phyloP scores from a whole-genome alignment of 768 basidiomycete species.

The button mushroom (Agaricus bisporus) region DNA sequence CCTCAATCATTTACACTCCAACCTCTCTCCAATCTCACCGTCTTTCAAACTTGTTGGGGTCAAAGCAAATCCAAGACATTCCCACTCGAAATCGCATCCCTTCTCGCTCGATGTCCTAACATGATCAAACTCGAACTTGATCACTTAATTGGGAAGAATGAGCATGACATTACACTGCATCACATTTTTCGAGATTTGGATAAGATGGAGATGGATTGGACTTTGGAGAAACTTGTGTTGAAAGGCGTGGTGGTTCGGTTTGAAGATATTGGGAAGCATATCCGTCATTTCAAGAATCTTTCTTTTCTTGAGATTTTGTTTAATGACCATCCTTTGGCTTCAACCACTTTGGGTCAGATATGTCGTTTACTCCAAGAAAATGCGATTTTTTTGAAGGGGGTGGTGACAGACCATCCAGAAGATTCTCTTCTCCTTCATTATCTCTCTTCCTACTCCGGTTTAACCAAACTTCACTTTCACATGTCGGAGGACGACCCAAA shows the following conservation, averaged over 20 bases:
- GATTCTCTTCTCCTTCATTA: background rate
- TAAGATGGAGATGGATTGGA: background rate
- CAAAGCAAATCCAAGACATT: background rate
- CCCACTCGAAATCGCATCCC: background rate
- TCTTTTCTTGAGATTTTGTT: background rate
- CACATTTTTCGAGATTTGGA: background rate
- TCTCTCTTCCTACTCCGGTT: background rate
- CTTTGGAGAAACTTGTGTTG: background rate
- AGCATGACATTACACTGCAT: background rate
- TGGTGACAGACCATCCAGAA: background rate
- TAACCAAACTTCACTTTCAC: background rate
- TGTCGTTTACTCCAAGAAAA: background rate
- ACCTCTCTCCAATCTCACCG: constrained; percentile 1
- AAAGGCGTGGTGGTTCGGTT: background rate
- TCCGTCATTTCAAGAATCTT: background rate
- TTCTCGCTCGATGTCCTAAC: background rate
- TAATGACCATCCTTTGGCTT: background rate
- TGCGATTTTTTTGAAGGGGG: background rate
- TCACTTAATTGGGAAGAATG: background rate
- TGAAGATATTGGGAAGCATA: background rate
- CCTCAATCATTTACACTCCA: background rate
- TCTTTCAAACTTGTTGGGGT: background rate
- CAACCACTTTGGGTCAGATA: background rate
- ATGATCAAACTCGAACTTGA: background rate
- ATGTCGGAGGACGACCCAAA: background rate